A percentile compares a stretch with the other conserved stretches of the same genome.
phyloP scores from a whole-genome alignment of 1,139 yeast species.

The Saccharomycopsis phalli region DNA sequence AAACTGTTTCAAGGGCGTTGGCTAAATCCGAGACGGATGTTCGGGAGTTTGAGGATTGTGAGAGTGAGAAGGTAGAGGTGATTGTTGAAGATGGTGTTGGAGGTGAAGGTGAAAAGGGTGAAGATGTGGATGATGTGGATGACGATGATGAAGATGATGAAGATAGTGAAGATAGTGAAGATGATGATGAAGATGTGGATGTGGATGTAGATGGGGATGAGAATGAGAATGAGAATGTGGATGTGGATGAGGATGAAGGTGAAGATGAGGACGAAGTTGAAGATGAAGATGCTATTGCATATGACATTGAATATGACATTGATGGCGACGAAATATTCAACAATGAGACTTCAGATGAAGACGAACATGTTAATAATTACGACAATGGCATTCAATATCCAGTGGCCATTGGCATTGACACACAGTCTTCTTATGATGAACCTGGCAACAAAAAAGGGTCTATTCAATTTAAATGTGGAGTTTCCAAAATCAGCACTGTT shows the following conservation, averaged over 20 bases:
- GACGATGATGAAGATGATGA: not conserved
- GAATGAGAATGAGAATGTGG: constrained; percentile 9
- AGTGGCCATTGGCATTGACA: too few relatives aligned
- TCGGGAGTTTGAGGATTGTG: not conserved
- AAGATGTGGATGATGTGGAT: constrained; percentile 1
- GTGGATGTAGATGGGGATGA: constrained; percentile 6
- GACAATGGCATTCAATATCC: too few relatives aligned
- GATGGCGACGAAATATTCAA: too few relatives aligned
- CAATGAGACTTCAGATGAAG: too few relatives aligned
- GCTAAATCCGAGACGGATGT: not conserved
- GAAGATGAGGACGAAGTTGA: not conserved
- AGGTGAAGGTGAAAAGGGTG: constrained; percentile 2
- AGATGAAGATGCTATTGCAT: not conserved
- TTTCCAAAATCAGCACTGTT: too few relatives aligned
- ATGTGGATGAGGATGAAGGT: constrained; percentile 4
- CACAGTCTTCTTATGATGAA: too few relatives aligned
- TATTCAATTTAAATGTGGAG: too few relatives aligned
- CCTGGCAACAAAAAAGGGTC: too few relatives aligned
- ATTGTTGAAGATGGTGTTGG: not conserved
- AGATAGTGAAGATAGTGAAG: constrained; percentile 7
- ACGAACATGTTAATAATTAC: too few relatives aligned
- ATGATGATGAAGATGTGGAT: constrained; percentile 1
- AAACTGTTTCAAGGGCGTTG: not conserved
- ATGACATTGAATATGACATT: too few relatives aligned
- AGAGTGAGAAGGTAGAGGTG: not conserved